Evolutionary conservation across 257 asterid species (phyloP).

Genomic region (Hygrophila difformis): DNA sequence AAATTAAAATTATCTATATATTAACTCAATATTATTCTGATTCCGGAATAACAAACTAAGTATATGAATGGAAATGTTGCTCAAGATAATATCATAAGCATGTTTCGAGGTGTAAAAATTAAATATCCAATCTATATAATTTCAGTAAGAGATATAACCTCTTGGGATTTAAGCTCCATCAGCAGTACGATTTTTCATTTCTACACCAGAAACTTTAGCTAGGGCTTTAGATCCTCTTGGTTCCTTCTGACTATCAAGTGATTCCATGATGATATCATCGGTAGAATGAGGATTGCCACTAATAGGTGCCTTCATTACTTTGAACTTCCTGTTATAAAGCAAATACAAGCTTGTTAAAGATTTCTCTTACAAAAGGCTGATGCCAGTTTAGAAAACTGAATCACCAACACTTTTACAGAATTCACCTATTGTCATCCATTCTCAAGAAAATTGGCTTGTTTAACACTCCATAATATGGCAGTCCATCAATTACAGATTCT

Average conservation of each 20-base stretch:
- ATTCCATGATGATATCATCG: slow-evolving; percentile 28
- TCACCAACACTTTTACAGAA: slow-evolving; percentile 8
- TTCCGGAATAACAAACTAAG: too few relatives aligned
- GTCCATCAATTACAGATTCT: slow-evolving; percentile 88
- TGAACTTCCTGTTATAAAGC: slow-evolving; percentile 39
- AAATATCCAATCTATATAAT: too few relatives aligned
- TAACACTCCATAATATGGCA: slow-evolving; percentile 70
- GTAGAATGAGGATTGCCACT: slow-evolving; percentile 27
- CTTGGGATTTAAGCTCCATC: slow-evolving; percentile 34
- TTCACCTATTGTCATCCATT: slow-evolving; percentile 37
- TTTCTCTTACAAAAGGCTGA: slow-evolving; percentile 2
- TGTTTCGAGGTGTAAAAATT: too few relatives aligned
- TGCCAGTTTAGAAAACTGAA: slow-evolving; percentile 7
- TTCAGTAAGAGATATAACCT: slow-evolving; percentile 36
- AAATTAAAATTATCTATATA: too few relatives aligned
- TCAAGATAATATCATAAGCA: too few relatives aligned
- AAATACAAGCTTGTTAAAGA: slow-evolving; percentile 13
- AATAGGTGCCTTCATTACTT: slow-evolving; percentile 28
- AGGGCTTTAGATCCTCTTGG: slow-evolving; percentile 24
- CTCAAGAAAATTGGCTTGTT: slow-evolving; percentile 36
- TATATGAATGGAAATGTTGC: too few relatives aligned
- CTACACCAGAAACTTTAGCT: slow-evolving; percentile 29
- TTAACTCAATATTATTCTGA: too few relatives aligned
- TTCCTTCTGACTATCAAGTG: slow-evolving; percentile 27
- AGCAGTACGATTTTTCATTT: slow-evolving; percentile 31